These are phyloP conservation scores for Ulvella scutata DNA, from an alignment of 139 green algal species.

Conservation along the genomic window DNA sequence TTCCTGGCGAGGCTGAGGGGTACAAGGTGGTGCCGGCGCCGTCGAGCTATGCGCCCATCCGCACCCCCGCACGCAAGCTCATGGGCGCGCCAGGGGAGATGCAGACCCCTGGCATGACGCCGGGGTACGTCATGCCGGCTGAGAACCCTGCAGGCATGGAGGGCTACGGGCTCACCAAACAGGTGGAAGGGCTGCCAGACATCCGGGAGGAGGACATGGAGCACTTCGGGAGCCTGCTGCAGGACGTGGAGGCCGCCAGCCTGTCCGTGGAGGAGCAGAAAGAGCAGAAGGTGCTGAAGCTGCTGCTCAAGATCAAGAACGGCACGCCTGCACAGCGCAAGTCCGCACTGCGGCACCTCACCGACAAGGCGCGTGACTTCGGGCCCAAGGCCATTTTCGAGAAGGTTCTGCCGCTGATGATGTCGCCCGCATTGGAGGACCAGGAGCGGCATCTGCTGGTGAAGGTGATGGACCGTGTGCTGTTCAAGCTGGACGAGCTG, in stretches of 20 bases:
- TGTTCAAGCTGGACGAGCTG: conserved; percentile 97
- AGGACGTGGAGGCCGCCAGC: conserved; percentile 79
- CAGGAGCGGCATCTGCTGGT: conserved; percentile 94
- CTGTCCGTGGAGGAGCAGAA: conserved; percentile 83
- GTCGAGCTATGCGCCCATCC: conserved; percentile 77
- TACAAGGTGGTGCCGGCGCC: conserved; percentile 76
- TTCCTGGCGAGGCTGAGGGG: conserved; percentile 70
- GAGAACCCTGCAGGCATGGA: conserved; percentile 62
- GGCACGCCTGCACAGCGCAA: conserved; percentile 96
- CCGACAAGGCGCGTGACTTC: conserved; percentile 94
- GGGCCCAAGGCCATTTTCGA: conserved; percentile 93
- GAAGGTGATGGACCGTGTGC: conserved; percentile 84
- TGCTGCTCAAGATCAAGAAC: conserved; percentile 99
- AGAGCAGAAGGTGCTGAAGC: conserved; percentile 97
- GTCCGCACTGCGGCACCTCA: conserved; percentile 84
- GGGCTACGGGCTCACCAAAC: conserved; percentile 36
- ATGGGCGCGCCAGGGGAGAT: conserved; percentile 45
- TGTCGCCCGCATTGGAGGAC: conserved; percentile 95
- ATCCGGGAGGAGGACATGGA: conserved; percentile 96
- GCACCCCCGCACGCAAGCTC: conserved; percentile 83
- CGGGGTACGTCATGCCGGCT: conserved; percentile 74
- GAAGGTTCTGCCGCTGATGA: conserved; percentile 96
- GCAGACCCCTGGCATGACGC: conserved; percentile 64
- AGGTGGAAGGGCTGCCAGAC: conserved; percentile 78
- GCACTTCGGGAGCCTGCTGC: conserved; percentile 86